phyloP scores from a whole-genome alignment of 2,329 filamentous ascomycete genomes.

The Cercospora sesami region DNA sequence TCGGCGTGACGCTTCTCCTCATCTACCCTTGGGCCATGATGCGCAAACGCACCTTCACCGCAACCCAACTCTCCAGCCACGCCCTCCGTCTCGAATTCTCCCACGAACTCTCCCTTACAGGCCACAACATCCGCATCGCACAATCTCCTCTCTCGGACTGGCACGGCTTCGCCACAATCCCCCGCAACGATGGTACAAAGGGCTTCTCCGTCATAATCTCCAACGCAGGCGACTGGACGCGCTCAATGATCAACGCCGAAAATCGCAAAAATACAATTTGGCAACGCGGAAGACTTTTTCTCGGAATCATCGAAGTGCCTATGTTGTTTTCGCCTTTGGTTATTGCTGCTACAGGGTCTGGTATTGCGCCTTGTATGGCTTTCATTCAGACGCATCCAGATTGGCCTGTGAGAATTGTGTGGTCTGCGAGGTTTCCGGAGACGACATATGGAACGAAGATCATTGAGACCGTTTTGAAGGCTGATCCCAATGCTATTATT shows the following conservation, averaged over 20 bases:
- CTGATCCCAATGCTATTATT: conserved; percentile 65
- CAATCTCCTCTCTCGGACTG: conserved; percentile 56
- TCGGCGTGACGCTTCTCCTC: conserved; percentile 39
- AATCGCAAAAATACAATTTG: conserved; percentile 63
- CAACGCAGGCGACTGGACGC: conserved; percentile 74
- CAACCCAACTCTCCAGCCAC: conserved; percentile 69
- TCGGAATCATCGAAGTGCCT: conserved; percentile 67
- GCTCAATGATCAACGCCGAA: conserved; percentile 55
- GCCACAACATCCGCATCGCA: conserved; percentile 30
- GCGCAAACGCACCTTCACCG: conserved; percentile 63
- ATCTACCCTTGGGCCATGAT: conserved; percentile 72
- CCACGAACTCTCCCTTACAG: conserved; percentile 58
- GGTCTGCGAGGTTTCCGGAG: conserved; percentile 64
- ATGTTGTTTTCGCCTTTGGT: conserved; percentile 65
- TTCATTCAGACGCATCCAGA: conserved; percentile 55
- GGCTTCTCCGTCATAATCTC: conserved; percentile 70
- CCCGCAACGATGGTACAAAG: conserved; percentile 52
- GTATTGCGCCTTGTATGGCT: conserved; percentile 68
- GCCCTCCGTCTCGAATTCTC: conserved; percentile 70
- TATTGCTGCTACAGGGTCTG: conserved; percentile 70
- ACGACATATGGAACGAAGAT: conserved; percentile 63
- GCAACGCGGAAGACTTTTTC: conserved; percentile 66
- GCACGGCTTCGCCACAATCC: conserved; percentile 74
- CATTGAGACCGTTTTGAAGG: conserved; percentile 56
- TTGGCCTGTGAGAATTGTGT: conserved; percentile 61